These are phyloP conservation scores for Metschnikowia kofuensis DNA, from an alignment of 805 yeast genomes.

Conservation along the genomic window DNA sequence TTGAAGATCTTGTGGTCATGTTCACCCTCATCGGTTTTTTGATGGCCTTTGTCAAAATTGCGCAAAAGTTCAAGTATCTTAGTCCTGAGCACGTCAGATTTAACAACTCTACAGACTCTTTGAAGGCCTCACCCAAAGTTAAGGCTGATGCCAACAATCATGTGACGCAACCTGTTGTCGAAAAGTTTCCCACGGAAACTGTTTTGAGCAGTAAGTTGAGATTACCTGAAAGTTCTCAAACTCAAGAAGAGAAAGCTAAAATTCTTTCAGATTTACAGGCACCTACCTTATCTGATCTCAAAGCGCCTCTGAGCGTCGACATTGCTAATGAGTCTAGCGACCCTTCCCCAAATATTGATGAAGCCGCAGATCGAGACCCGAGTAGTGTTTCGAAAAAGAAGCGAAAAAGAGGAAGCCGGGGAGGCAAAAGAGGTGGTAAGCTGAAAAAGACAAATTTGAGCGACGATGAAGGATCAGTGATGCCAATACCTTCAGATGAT, in stretches of 20 bases:
- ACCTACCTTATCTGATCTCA: not conserved
- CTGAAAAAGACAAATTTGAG: constrained; percentile 24
- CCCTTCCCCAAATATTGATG: not conserved
- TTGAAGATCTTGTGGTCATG: constrained; percentile 52
- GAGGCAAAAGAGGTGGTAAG: constrained; percentile 59
- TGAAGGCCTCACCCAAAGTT: not conserved
- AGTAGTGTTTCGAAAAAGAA: constrained; percentile 41
- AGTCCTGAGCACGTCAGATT: constrained; percentile 2
- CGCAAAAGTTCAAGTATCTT: constrained; percentile 10
- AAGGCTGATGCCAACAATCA: not conserved
- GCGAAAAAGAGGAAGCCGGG: constrained; percentile 82
- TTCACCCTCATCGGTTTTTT: constrained; percentile 34
- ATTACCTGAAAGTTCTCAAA: not conserved
- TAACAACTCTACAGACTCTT: not conserved
- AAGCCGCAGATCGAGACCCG: constrained; percentile 10
- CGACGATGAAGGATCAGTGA: constrained; percentile 28
- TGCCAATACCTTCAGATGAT: constrained; percentile 9
- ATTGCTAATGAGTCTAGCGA: constrained; percentile 1
- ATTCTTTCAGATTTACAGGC: too few relatives aligned
- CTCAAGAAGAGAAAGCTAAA: not conserved
- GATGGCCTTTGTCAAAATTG: constrained; percentile 29
- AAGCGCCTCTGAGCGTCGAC: not conserved
- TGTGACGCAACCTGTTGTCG: not conserved
- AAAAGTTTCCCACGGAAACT: not conserved
- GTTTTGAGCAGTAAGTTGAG: not conserved